Evolutionary conservation across 805 yeast genomes (phyloP).

Genomic region (Zygoascus ofunaensis): DNA sequence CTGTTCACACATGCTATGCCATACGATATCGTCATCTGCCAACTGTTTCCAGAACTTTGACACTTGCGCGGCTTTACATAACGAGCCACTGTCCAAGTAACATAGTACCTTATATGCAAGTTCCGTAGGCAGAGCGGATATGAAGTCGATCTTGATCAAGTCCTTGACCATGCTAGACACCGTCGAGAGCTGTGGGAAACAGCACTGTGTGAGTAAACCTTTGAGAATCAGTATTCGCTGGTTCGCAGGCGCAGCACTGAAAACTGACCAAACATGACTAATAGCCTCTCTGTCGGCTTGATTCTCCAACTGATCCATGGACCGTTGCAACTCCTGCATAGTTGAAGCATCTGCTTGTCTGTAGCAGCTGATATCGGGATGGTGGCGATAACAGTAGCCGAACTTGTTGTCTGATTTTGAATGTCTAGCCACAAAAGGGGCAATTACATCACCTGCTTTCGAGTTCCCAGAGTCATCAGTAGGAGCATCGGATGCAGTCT

Average conservation of each 20-base stretch:
- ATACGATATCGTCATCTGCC: slow-evolving; percentile 94
- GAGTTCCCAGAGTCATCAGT: background rate
- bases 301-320: slow-evolving; percentile 40
- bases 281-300: slow-evolving; percentile 65
- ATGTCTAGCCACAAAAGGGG: slow-evolving; percentile 8
- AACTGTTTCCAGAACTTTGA: slow-evolving; percentile 75
- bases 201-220: slow-evolving; percentile 81
- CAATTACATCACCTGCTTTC: slow-evolving; percentile 1
- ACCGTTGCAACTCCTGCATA: slow-evolving; percentile 53
- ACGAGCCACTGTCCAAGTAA: slow-evolving; percentile 84
- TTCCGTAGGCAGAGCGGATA: slow-evolving; percentile 77
- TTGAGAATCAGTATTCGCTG: slow-evolving; percentile 70
- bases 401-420: background rate
- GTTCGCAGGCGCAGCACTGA: slow-evolving; percentile 60
- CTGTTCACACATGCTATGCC: slow-evolving; percentile 98
- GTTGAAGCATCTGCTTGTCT: slow-evolving; percentile 55
- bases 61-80: slow-evolving; percentile 91
- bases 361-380: slow-evolving; percentile 67
- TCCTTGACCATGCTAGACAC: slow-evolving; percentile 70
- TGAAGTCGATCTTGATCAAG: slow-evolving; percentile 80
- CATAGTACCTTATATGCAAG: slow-evolving; percentile 75
- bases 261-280: slow-evolving; percentile 74
- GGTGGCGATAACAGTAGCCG: slow-evolving; percentile 78
- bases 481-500: no score
- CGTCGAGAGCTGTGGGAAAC: slow-evolving; percentile 89